A percentile compares a stretch with the other conserved stretches of the same genome.
Evolutionary conservation across 768 basidiomycete species (phyloP).

Genomic region (Mycena capillaripes): DNA sequence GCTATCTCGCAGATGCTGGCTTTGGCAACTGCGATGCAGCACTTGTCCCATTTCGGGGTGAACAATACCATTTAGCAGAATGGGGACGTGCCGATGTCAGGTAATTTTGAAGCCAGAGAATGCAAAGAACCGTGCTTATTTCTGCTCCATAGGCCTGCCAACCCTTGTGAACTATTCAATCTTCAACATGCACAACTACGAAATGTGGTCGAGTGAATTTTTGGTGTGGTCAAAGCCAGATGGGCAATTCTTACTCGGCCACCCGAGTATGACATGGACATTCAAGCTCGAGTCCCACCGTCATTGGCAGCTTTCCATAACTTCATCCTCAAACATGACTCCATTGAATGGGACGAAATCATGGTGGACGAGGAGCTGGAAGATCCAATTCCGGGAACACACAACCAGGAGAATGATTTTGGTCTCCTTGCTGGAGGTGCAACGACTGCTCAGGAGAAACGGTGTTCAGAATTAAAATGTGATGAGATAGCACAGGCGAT

Average conservation of each 20-base stretch:
- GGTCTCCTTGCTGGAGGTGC: constrained; percentile 9
- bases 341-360: constrained; percentile 39
- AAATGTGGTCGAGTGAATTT: constrained; percentile 55
- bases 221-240: constrained; percentile 48
- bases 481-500: constrained; percentile 49
- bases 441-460: constrained; percentile 22
- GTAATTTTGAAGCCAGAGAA: not conserved
- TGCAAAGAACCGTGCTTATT: not conserved
- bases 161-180: constrained; percentile 51
- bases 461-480: constrained; percentile 28
- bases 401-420: not conserved
- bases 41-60: constrained; percentile 41
- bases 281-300: constrained; percentile 44
- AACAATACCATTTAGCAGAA: constrained; percentile 43
- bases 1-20: constrained; percentile 35
- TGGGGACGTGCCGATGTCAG: constrained; percentile 32
- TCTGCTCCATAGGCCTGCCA: constrained; percentile 41
- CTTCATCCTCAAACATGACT: constrained; percentile 47
- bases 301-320: constrained; percentile 49
- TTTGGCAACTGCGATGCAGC: constrained; percentile 35
- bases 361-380: constrained; percentile 11
- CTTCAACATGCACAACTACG: constrained; percentile 49
- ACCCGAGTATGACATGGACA: constrained; percentile 41
- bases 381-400: constrained; percentile 29
- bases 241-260: constrained; percentile 40